Conservation (phyloP, 1,284 basidiomycete species). For the Ganoderma sinense region DNA sequence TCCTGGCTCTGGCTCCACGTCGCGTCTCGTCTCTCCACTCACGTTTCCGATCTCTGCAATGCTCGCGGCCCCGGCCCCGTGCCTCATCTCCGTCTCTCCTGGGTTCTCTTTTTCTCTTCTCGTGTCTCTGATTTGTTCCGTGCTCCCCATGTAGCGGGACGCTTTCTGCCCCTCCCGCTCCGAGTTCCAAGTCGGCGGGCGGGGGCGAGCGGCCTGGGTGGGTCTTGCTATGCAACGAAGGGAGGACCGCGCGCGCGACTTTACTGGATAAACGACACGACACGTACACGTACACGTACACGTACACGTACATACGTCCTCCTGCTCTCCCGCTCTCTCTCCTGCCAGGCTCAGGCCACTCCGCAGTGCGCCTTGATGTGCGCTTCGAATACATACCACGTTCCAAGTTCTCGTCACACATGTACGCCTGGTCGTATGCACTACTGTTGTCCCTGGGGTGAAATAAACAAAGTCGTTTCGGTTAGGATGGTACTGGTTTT, state of each 20-base stretch:
- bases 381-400: background rate
- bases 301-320: background rate
- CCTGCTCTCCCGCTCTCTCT: background rate
- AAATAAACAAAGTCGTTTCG: background rate
- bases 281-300: too few species aligned
- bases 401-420: background rate
- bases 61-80: background rate
- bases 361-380: slow-evolving; percentile 2
- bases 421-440: background rate
- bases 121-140: background rate
- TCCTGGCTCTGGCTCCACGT: background rate
- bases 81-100: background rate
- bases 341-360: background rate
- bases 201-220: slow-evolving; percentile 1
- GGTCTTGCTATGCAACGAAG: background rate
- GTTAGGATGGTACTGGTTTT: background rate
- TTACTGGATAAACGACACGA: slow-evolving; percentile 9
- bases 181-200: background rate
- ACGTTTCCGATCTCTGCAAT: background rate
- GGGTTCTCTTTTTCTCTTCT: background rate
- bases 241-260: background rate
- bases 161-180: slow-evolving; percentile 4
- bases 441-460: background rate
- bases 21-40: background rate
- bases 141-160: slow-evolving; percentile 7